These are phyloP conservation scores for Pseudognaphalium luteoalbum DNA, from an alignment of 129 eudicot species.

Conservation along the genomic window DNA sequence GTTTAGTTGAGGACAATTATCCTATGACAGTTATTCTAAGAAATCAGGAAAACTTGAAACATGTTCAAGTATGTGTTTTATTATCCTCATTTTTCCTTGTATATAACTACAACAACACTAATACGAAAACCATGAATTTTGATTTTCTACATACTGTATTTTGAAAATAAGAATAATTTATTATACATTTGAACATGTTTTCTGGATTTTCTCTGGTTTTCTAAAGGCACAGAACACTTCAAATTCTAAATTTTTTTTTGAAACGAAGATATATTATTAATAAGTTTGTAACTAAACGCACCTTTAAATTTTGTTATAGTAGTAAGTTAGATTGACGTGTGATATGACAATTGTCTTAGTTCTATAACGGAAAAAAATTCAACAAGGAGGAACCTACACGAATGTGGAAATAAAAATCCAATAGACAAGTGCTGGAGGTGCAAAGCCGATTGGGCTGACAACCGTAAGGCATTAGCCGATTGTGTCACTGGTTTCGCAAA, in stretches of 20 bases:
- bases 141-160: too few relatives aligned
- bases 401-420: conserved; percentile 28
- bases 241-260: too few relatives aligned
- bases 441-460: conserved; percentile 33
- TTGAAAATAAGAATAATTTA: too few relatives aligned
- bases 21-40: not conserved
- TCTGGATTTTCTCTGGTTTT: too few relatives aligned
- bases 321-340: not conserved
- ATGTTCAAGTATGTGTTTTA: too few relatives aligned
- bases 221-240: too few relatives aligned
- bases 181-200: not conserved
- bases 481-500: conserved; percentile 35
- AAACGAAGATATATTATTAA: too few relatives aligned
- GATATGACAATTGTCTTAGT: not conserved
- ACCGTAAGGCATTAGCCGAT: conserved; percentile 30
- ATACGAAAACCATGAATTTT: too few relatives aligned
- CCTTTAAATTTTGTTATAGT: too few relatives aligned
- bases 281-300: too few relatives aligned
- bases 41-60: not conserved
- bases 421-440: conserved; percentile 50
- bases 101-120: not conserved
- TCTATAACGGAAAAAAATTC: not conserved
- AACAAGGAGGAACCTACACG: conserved; percentile 33
- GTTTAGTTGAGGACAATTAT: too few relatives aligned
- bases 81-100: too few relatives aligned